These are phyloP conservation scores for Leucoagaricus sp. DNA, from an alignment of 1,284 basidiomycete genomes.

Conservation along the genomic window DNA sequence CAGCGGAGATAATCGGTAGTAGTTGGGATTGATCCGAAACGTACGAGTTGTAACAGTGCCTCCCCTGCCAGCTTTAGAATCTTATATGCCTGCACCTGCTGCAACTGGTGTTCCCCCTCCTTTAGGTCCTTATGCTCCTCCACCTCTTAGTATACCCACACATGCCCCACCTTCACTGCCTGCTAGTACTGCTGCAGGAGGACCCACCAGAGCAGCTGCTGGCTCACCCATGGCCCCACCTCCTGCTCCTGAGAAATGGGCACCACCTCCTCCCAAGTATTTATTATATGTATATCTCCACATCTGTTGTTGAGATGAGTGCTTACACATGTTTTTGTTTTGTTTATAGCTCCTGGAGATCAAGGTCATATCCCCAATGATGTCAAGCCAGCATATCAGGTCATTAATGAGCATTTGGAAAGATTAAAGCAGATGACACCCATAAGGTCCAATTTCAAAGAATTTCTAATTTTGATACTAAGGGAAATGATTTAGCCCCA, in stretches of 20 bases:
- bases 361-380: constrained; percentile 85
- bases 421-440: constrained; percentile 71
- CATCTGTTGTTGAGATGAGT: neutral
- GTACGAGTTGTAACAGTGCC: too few species aligned
- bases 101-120: neutral
- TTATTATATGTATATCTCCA: constrained; percentile 64
- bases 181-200: constrained; percentile 10
- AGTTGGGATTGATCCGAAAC: too few species aligned
- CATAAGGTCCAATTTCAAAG: constrained; percentile 45
- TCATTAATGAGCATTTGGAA: constrained; percentile 64
- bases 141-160: too few species aligned
- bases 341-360: constrained; percentile 77
- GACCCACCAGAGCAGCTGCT: constrained; percentile 22
- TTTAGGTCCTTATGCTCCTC: constrained; percentile 2
- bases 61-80: constrained; percentile 25
- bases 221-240: constrained; percentile 36
- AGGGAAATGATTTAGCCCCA: constrained; percentile 51
- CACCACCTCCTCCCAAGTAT: constrained; percentile 76
- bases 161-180: constrained; percentile 24
- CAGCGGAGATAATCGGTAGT: too few species aligned
- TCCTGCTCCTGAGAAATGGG: constrained; percentile 31
- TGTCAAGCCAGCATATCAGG: constrained; percentile 66
- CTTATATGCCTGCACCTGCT: neutral
- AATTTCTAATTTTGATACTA: constrained; percentile 5
- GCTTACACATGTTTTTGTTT: constrained; percentile 10